Evolutionary conservation across 2,329 filamentous ascomycete species (phyloP), one percentile per base, ranked within the genome.

Genomic region (Lecanoromycetidae sp.): DNA sequence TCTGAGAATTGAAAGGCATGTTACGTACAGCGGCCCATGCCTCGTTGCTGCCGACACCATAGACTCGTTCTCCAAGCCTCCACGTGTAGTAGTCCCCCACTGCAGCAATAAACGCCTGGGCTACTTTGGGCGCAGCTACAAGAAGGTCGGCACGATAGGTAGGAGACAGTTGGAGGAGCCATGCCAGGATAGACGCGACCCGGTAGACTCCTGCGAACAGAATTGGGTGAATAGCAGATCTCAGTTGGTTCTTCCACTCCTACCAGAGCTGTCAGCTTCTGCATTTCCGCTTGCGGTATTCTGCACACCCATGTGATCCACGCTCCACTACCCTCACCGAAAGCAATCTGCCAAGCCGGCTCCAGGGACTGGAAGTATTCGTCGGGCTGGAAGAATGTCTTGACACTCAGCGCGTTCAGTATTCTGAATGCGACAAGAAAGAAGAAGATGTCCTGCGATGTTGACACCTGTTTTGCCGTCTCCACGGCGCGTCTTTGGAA

Each of bases 351-450:
- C 88, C 90, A 96, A 55, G 91, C 91, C 44, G 91, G 90, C 68
- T 98, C 91, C 36, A 96, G 76, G 1, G 87, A 84, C 62, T 98
- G 91, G 60, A 91, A 98, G 70, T 86, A 96, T 65, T 98, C 91
- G 69, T 98, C 91, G 23, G 91, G 91, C 65, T 98, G 91, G 68
- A 98, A 98, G 64, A 95, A 98, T 17, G 91, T 96, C 55, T 77
- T 72, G 48, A 93, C 71, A 52, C 73, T 78, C 57, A 91, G 71
- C 26, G 87, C 80, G 67, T 94, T 94, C 61, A 84, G 63, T 54
- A 90, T 73, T 46, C 91, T 85, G 53, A 94, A 75, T 33, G 77
- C 71, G 55, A 95, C 40, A 15, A 71, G 44, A 30, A 54, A 54
- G 5, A 54, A 25, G 1, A 54, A 45, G 35, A 53, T 48, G 41